phyloP scores from a whole-genome alignment of 2,329 filamentous ascomycete genomes.

The Cladophialophora yegresii region DNA sequence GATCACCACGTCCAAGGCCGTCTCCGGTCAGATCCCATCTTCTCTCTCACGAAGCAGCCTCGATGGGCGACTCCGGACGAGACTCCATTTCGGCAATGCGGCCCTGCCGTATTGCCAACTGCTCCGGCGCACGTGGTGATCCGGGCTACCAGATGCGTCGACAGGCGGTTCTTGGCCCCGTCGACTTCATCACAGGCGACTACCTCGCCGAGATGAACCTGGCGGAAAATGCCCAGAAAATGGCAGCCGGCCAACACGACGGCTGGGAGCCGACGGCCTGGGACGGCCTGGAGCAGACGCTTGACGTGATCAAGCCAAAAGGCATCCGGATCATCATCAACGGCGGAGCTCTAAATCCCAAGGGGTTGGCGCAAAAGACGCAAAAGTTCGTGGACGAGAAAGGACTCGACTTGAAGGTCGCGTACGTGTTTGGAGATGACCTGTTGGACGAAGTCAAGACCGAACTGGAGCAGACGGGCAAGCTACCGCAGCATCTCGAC shows the following conservation, averaged over 20 bases:
- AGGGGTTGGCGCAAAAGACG: slow-evolving; percentile 51
- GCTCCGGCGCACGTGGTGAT: slow-evolving; percentile 42
- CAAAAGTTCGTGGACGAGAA: slow-evolving; percentile 41
- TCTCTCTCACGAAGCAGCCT: neutral
- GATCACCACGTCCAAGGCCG: neutral
- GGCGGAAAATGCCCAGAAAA: slow-evolving; percentile 49
- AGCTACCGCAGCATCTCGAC: slow-evolving; percentile 48
- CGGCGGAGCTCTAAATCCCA: slow-evolving; percentile 59
- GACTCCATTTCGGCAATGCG: slow-evolving; percentile 26
- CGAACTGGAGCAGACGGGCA: slow-evolving; percentile 40
- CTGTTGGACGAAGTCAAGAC: slow-evolving; percentile 42
- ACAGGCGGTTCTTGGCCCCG: slow-evolving; percentile 43
- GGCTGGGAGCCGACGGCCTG: slow-evolving; percentile 53
- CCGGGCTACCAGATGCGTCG: slow-evolving; percentile 44
- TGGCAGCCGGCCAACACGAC: slow-evolving; percentile 45
- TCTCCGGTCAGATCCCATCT: neutral
- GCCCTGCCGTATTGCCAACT: slow-evolving; percentile 42
- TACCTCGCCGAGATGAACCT: slow-evolving; percentile 54
- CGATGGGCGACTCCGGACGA: slow-evolving; percentile 30
- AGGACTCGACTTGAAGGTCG: slow-evolving; percentile 46
- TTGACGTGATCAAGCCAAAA: slow-evolving; percentile 52
- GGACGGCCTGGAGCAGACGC: slow-evolving; percentile 51
- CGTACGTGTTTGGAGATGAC: slow-evolving; percentile 52
- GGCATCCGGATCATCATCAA: slow-evolving; percentile 60
- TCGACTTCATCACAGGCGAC: slow-evolving; percentile 58